Conservation (phyloP, 2,329 filamentous ascomycete genomes). For the Monilinia laxa region DNA sequence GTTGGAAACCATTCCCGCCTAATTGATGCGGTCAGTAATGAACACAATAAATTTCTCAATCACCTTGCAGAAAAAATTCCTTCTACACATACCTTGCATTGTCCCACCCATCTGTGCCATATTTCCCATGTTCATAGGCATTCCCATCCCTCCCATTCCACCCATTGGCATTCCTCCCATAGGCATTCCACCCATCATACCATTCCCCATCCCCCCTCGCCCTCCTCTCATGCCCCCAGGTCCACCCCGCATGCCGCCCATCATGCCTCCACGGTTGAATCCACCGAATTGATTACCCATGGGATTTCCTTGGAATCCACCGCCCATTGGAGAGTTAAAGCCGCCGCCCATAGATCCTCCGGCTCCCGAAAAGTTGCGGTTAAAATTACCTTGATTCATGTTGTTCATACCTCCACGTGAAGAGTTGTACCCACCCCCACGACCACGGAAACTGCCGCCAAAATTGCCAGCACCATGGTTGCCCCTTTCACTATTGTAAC, state of each 20-base stretch:
- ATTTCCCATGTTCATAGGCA: constrained; percentile 47
- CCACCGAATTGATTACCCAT: constrained; percentile 51
- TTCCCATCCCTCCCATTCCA: constrained; percentile 46
- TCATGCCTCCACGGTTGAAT: constrained; percentile 53
- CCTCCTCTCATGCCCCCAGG: constrained; percentile 59
- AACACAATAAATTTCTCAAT: neutral
- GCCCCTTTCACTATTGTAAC: constrained; percentile 50
- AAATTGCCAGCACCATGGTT: constrained; percentile 42
- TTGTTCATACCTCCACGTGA: constrained; percentile 41
- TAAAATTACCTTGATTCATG: constrained; percentile 55
- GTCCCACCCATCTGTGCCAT: constrained; percentile 47
- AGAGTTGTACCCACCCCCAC: constrained; percentile 48
- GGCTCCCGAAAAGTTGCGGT: constrained; percentile 49
- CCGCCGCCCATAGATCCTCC: constrained; percentile 47
- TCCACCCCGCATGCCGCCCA: constrained; percentile 53
- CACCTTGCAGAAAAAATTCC: neutral
- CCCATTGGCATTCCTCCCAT: constrained; percentile 58
- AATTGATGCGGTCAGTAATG: constrained; percentile 25
- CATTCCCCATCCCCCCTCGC: constrained; percentile 51
- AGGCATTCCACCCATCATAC: constrained; percentile 47
- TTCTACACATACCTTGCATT: constrained; percentile 55
- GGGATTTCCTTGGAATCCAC: constrained; percentile 50
- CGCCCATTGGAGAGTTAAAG: constrained; percentile 46
- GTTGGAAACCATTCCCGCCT: constrained; percentile 59
- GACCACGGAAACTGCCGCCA: constrained; percentile 49